Conservation (phyloP, 225 moss, liverwort and hornwort species). For the Climacium dendroides region DNA sequence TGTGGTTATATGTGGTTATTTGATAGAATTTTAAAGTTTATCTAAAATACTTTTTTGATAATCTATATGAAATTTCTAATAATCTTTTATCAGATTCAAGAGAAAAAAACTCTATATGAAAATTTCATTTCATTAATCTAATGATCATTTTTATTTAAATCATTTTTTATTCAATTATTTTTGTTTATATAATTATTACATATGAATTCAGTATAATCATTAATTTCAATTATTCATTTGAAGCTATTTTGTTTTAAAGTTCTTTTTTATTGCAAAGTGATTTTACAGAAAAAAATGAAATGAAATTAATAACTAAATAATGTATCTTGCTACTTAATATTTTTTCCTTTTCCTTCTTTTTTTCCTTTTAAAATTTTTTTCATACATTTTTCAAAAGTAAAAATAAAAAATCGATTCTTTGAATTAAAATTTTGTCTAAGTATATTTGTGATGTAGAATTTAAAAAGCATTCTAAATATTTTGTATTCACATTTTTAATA, state of each 20-base stretch:
- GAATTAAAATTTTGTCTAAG: not conserved
- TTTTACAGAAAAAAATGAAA: not conserved
- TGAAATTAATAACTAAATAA: not conserved
- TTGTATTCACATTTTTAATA: not conserved
- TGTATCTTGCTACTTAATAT: not conserved
- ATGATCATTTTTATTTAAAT: not conserved
- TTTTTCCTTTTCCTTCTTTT: not conserved
- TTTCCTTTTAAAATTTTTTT: rapidly evolving
- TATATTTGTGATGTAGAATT: not conserved
- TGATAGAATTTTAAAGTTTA: not conserved
- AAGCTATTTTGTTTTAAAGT: too few species aligned
- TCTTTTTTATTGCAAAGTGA: rapidly evolving
- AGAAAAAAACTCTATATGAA: not conserved
- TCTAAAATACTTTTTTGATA: not conserved
- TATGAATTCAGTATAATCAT: not conserved
- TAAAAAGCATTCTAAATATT: not conserved
- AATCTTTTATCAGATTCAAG: not conserved
- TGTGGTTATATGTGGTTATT: too few species aligned
- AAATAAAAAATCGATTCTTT: not conserved
- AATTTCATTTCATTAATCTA: not conserved
- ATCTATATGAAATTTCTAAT: too few species aligned
- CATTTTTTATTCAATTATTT: not conserved
- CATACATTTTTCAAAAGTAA: not conserved
- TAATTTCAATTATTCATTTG: not conserved
- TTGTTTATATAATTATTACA: not conserved